Base-by-base conservation (phyloP, 23 red algal species). In the Gracilaria vermiculophylla region DNA sequence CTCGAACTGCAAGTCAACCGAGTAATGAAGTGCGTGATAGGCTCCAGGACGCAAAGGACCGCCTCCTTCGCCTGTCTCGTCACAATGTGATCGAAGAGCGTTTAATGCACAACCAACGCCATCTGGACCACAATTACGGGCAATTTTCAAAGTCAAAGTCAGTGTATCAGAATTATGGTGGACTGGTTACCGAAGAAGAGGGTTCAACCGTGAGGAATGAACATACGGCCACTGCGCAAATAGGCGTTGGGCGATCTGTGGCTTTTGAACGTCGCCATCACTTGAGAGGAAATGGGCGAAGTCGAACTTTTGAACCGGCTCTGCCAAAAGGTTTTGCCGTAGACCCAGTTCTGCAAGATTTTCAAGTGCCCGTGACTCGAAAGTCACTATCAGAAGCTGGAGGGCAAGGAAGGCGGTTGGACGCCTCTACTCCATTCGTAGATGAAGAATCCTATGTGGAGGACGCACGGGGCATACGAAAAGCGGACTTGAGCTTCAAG, bases 311-410 rank as follows among this genome's bases (percentile, higher is more conserved):
- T 40, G 39, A 73, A n/a, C 39, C 76, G 19, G 53, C 76, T 79
- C 45, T 79, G 0, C 76, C 76, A 14, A 79, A 79, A 24, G 76
- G 31, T 25, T 79, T 57, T 35, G 76, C 76, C 10, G 16, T 40
- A n/a, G 81, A 86, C 25, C 81, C 81, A 33, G 64, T 69, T 45
- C 24, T 86, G 47, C 81, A 70, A 20, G 81, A 86, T 27, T 86
- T 86, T 60, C 81, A 86, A 72, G 40, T 67, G 58, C 51, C 62
- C 5, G 45, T 86, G 12, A 47, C 62, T 42, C 60, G 81, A 53
- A 86, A 86, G 33, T 86, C 81, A 11, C 39, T 86, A 20, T 86
- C 81, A 56, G 81, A 86, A 55, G 61, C 61, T 53, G 81, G 81
- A 45, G 62, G 64, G 54, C 33, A 64, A 43, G 33, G 42, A 55